Evolutionary conservation across 2,329 filamentous ascomycete species (phyloP), one percentile per base, ranked within the genome.

Genomic region (Fusarium kyushuense): DNA sequence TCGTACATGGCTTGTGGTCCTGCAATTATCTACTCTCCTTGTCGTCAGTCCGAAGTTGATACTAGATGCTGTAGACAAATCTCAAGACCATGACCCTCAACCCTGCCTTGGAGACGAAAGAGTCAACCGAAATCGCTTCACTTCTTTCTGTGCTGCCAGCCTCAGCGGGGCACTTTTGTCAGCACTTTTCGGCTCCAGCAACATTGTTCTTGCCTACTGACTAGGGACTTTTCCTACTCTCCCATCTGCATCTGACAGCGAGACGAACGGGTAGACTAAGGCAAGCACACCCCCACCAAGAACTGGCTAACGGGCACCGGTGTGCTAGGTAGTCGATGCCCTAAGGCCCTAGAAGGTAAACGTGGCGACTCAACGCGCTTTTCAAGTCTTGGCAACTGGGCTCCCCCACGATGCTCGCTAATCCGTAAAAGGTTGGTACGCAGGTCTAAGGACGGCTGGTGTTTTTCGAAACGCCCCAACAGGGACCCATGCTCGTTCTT

Each of bases 231-330:
- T 68, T 58, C 58, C 56, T 46, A 65, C 67, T 69, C 61, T 70
- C 49, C 64, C 63, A 72, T 73, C 67, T 71, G 67, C 71, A 74
- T 74, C 71, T 74, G 71, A 72, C 72, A 74, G 59, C 63, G 51
- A 61, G 66, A 65, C 64, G 63, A 72, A 77, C 76, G 75, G 76
- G 75, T 76, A 77, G 72, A 60, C 75, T 77, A 78, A 76, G 70
- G 74, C 75, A 74, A 73, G 73, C 67, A 71, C 72, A 17, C 73
- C 60, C 53, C 68, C 65, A 71, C 63, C 61, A 57, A 27, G 48
- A 70, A 57, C 51, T 61, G 49, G 62, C 67, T 70, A 68, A 69
- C 65, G 69, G 62, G 67, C 71, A 72, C 72, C 69, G 70, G 73
- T 70, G 69, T 70, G 70, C 58, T 29, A 67, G 69, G 45, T 38